Evolutionary conservation across 2,329 filamentous ascomycete genomes (phyloP).

Genomic region (Raffaelea arxii): DNA sequence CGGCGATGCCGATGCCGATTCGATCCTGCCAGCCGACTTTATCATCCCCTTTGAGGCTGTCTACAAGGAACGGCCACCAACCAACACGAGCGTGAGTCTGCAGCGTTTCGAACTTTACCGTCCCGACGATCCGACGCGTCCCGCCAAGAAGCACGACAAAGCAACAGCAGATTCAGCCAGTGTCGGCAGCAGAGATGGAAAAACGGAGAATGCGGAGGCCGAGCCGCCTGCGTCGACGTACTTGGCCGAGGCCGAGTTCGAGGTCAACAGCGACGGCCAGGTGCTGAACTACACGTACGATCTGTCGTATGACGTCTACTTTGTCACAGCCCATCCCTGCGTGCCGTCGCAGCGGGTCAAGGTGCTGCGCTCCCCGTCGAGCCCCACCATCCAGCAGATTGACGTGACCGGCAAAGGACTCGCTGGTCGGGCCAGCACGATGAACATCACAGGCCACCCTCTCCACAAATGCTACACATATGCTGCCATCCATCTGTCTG

Average conservation of each 20-base stretch:
- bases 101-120: constrained; percentile 39
- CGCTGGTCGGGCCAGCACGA: constrained; percentile 33
- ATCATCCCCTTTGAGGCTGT: constrained; percentile 49
- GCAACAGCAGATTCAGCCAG: background rate
- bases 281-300: constrained; percentile 31
- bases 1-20: constrained; percentile 44
- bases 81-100: constrained; percentile 36
- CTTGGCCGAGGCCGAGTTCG: constrained; percentile 30
- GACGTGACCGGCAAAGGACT: constrained; percentile 37
- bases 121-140: constrained; percentile 31
- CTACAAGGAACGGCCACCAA: constrained; percentile 36
- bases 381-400: constrained; percentile 48
- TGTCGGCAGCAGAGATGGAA: background rate
- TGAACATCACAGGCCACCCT: constrained; percentile 46
- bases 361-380: constrained; percentile 49
- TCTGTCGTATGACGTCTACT: constrained; percentile 50
- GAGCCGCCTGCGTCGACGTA: constrained; percentile 15
- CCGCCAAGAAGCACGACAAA: constrained; percentile 7
- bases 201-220: background rate
- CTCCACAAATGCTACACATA: constrained; percentile 55
- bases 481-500: constrained; percentile 47
- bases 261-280: constrained; percentile 28
- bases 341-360: constrained; percentile 46
- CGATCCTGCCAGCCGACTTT: constrained; percentile 51
- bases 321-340: constrained; percentile 58